These are phyloP conservation scores for Macrolepiota albuminosa DNA, from an alignment of 768 basidiomycete species.

Conservation along the genomic window DNA sequence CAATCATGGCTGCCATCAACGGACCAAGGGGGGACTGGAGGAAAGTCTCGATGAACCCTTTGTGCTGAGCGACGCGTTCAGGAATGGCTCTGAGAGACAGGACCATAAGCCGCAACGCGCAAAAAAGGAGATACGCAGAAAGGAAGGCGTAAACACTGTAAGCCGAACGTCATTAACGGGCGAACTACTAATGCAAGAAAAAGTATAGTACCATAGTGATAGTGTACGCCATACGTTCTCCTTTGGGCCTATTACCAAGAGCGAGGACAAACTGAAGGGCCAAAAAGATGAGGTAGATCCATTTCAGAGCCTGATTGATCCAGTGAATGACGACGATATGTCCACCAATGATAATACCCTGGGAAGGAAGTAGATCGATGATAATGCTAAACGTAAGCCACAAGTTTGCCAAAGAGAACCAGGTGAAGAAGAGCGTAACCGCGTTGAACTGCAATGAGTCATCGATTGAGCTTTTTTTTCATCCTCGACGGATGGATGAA, in stretches of 20 bases:
- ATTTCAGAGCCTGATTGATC: conserved; percentile 78
- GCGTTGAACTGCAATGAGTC: conserved; percentile 63
- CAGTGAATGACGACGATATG: conserved; percentile 71
- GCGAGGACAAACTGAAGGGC: conserved; percentile 59
- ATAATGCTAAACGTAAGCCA: conserved; percentile 97
- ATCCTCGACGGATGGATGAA: neutral
- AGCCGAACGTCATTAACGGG: neutral
- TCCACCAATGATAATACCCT: conserved; percentile 63
- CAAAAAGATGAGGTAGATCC: conserved; percentile 86
- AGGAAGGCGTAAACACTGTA: conserved; percentile 81
- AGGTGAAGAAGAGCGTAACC: conserved; percentile 80
- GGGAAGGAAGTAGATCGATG: conserved; percentile 73
- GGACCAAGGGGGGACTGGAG: conserved; percentile 76
- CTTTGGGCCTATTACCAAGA: conserved; percentile 80
- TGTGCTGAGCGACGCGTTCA: conserved; percentile 35
- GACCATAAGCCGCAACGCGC: conserved; percentile 80
- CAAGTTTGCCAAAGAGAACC: conserved; percentile 90
- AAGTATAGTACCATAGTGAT: conserved; percentile 61
- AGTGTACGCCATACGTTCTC: conserved; percentile 70
- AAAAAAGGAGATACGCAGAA: conserved; percentile 78
- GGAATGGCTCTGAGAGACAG: conserved; percentile 70
- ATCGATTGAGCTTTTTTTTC: neutral
- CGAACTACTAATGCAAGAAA: neutral
- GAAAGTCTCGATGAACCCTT: conserved; percentile 55
- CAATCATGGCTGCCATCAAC: conserved; percentile 80